phyloP scores from a whole-genome alignment of 352 stramenopile genomes.

The Phytophthora fragariae region DNA sequence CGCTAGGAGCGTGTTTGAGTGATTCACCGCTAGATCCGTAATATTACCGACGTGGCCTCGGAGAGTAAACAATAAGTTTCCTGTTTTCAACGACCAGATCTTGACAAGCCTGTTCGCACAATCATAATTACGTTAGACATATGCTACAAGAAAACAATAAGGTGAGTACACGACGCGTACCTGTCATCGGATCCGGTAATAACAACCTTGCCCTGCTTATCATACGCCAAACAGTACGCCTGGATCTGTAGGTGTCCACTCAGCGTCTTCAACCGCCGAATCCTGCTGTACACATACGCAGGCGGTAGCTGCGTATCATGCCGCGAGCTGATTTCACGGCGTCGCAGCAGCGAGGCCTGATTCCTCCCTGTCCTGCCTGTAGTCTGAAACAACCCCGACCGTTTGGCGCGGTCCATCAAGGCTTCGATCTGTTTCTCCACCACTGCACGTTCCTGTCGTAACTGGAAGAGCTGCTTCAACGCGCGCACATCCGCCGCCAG shows the following conservation, averaged over 20 bases:
- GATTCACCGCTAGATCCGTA: constrained; percentile 90
- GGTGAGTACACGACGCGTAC: constrained; percentile 30
- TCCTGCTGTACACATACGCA: constrained; percentile 78
- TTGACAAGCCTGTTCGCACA: constrained; percentile 90
- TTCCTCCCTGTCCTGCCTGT: constrained; percentile 61
- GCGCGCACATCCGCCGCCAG: constrained; percentile 79
- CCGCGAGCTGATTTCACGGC: constrained; percentile 57
- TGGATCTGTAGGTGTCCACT: constrained; percentile 95
- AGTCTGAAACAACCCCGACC: constrained; percentile 58
- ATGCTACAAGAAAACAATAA: constrained; percentile 1
- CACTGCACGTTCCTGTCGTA: constrained; percentile 53
- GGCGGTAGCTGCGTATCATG: constrained; percentile 48
- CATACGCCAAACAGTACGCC: constrained; percentile 97
- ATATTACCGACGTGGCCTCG: constrained; percentile 91
- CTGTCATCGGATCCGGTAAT: constrained; percentile 97
- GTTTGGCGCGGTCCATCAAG: constrained; percentile 49
- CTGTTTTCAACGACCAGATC: constrained; percentile 94
- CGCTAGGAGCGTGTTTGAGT: constrained; percentile 79
- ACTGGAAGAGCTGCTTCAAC: constrained; percentile 75
- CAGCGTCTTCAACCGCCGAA: constrained; percentile 85
- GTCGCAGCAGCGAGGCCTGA: constrained; percentile 58
- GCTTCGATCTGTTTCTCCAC: constrained; percentile 44
- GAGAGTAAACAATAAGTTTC: constrained; percentile 83
- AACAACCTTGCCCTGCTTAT: constrained; percentile 95
- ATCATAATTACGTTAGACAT: constrained; percentile 8